phyloP scores from a whole-genome alignment of 495 filamentous ascomycete species.

The Lepidopterella palustris region DNA sequence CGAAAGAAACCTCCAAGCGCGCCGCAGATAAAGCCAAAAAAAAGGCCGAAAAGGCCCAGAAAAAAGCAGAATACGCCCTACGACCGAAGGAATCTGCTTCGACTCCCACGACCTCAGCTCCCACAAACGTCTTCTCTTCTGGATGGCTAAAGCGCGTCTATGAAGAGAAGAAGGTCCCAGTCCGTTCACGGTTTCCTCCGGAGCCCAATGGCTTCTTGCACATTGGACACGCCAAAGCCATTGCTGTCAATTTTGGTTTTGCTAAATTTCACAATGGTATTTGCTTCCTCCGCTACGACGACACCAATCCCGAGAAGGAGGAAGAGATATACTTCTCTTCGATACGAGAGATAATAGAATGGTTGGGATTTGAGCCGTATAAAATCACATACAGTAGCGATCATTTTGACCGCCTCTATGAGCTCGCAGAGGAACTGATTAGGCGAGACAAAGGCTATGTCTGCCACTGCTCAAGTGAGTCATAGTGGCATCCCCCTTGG shows the following conservation, averaged over 20 bases:
- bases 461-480: constrained; percentile 56
- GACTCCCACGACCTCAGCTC: constrained; percentile 27
- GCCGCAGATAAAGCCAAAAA: constrained; percentile 29
- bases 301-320: constrained; percentile 43
- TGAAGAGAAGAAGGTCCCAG: constrained; percentile 60
- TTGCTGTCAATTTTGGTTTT: constrained; percentile 94
- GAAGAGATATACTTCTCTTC: constrained; percentile 41
- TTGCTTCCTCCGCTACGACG: constrained; percentile 46
- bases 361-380: constrained; percentile 43
- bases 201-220: constrained; percentile 82
- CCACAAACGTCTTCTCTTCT: constrained; percentile 72
- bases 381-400: constrained; percentile 75
- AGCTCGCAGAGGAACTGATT: constrained; percentile 82
- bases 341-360: constrained; percentile 41
- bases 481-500: constrained; percentile 4
- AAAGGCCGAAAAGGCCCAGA: constrained; percentile 33
- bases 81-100: constrained; percentile 24
- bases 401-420: constrained; percentile 81
- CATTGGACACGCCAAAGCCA: constrained; percentile 94
- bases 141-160: constrained; percentile 79
- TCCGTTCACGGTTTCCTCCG: constrained; percentile 82
- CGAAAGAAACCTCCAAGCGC: constrained; percentile 34
- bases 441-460: constrained; percentile 67
- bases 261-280: constrained; percentile 77
- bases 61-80: constrained; percentile 19